Evolutionary conservation across 2,329 filamentous ascomycete genomes (phyloP).

Genomic region (Hortaea werneckii): DNA sequence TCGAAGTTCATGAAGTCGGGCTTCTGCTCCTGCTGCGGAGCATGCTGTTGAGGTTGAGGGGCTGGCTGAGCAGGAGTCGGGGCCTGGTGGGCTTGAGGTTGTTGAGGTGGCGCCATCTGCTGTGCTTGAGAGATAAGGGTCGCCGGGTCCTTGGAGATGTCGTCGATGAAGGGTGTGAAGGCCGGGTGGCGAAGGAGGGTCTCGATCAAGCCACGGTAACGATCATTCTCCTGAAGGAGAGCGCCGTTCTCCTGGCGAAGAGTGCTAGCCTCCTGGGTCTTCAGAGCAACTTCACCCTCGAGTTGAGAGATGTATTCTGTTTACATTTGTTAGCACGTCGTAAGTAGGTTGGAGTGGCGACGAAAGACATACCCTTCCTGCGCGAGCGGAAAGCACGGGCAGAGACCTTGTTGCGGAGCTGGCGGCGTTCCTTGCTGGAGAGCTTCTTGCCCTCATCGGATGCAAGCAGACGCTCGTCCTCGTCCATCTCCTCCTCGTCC

Average conservation of each 20-base stretch:
- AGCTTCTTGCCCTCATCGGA: constrained; percentile 98
- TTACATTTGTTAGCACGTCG: constrained; percentile 40
- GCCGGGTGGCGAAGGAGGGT: constrained; percentile 49
- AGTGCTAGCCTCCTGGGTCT: constrained; percentile 73
- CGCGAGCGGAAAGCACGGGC: constrained; percentile 95
- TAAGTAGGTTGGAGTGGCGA: background rate
- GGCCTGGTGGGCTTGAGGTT: constrained; percentile 12
- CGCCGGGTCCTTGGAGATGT: constrained; percentile 31
- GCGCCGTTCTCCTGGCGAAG: constrained; percentile 72
- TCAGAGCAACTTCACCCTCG: constrained; percentile 75
- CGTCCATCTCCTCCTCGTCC: constrained; percentile 97
- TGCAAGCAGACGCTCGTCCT: constrained; percentile 86
- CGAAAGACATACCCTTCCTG: constrained; percentile 67
- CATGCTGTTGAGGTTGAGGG: constrained; percentile 8
- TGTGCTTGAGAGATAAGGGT: constrained; percentile 17
- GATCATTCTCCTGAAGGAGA: constrained; percentile 53
- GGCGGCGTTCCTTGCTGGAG: constrained; percentile 92
- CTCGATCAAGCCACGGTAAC: constrained; percentile 58
- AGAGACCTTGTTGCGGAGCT: constrained; percentile 98
- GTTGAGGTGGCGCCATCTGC: constrained; percentile 19
- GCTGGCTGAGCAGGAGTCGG: constrained; percentile 1
- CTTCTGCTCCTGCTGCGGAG: constrained; percentile 20
- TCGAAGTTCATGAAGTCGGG: constrained; percentile 27
- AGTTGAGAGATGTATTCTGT: constrained; percentile 94
- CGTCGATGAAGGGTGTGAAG: constrained; percentile 38